A percentile compares a stretch with the other conserved stretches of the same genome.
phyloP scores from a whole-genome alignment of 1,284 basidiomycete genomes.

The Trichosporon sp. region DNA sequence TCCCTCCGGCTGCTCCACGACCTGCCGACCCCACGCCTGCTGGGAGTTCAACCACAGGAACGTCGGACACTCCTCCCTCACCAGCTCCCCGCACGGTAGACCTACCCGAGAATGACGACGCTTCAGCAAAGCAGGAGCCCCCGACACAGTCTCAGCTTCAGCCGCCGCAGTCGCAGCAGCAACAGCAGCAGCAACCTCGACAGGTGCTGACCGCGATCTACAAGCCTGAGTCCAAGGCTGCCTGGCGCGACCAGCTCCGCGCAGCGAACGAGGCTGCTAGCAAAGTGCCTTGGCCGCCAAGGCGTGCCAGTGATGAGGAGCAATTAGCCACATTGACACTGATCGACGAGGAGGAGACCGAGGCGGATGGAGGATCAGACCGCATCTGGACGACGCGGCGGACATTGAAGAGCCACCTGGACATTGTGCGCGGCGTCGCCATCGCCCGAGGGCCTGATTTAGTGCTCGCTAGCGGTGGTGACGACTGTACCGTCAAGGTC shows the following conservation, averaged over 20 bases:
- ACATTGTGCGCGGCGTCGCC: constrained; percentile 80
- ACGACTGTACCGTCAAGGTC: constrained; percentile 92
- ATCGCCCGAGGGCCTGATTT: constrained; percentile 74
- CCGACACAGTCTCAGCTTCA: not conserved
- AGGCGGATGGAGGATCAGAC: constrained; percentile 22
- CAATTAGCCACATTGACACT: constrained; percentile 33
- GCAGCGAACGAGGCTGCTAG: constrained; percentile 46
- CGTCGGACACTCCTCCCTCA: not conserved
- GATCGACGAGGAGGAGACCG: constrained; percentile 51
- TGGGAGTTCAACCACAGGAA: not conserved
- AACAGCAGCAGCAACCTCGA: not conserved
- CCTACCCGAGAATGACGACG: not conserved
- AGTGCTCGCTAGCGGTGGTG: constrained; percentile 81
- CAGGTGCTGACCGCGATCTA: constrained; percentile 73
- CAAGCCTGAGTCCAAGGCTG: constrained; percentile 70
- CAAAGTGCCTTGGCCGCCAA: constrained; percentile 27
- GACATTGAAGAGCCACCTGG: constrained; percentile 80
- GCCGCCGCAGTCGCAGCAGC: not conserved
- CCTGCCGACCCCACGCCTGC: not conserved
- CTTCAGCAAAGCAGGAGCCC: not conserved
- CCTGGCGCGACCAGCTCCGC: constrained; percentile 66
- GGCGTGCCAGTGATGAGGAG: constrained; percentile 31
- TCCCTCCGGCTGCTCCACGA: not conserved
- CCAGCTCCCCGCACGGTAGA: not conserved
- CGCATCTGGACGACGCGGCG: constrained; percentile 78